Percentiles rank a stretch among this genome's conserved stretches.
Conservation (phyloP, 306 rosid species). For the Dryas drummondii region DNA sequence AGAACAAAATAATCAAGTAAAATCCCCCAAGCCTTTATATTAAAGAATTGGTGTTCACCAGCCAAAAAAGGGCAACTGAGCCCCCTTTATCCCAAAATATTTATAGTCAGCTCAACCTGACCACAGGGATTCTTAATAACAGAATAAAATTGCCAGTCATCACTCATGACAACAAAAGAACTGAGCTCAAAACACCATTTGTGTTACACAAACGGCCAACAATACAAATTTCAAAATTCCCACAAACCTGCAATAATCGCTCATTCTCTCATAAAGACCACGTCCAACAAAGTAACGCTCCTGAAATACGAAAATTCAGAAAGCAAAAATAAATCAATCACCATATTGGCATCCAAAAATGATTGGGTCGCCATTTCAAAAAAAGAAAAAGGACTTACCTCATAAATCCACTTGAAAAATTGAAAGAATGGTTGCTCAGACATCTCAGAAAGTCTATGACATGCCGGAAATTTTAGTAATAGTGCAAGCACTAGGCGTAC, state of each 20-base stretch:
- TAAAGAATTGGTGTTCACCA: not conserved
- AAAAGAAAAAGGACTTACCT: conserved; percentile 43
- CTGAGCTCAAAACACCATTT: not conserved
- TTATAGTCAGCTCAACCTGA: conserved; percentile 1
- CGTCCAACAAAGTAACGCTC: conserved; percentile 96
- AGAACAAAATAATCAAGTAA: not conserved
- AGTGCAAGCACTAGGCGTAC: conserved; percentile 61
- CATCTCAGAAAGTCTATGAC: conserved; percentile 83
- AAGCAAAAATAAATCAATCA: conserved; percentile 13
- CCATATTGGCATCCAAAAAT: conserved; percentile 15
- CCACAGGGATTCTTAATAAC: not conserved
- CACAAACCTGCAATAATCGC: conserved; percentile 86
- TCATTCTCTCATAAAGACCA: conserved; percentile 81
- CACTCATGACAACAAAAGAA: not conserved
- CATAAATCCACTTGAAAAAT: conserved; percentile 97
- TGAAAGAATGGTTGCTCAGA: conserved; percentile 91
- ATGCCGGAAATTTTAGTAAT: conserved; percentile 74
- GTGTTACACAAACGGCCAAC: not conserved
- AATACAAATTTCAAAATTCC: not conserved
- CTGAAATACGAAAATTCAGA: conserved; percentile 48
- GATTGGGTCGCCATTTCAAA: conserved; percentile 6
- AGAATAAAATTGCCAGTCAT: not conserved
- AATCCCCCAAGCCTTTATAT: not conserved
- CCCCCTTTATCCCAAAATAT: not conserved
- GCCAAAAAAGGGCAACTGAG: not conserved